Conservation (phyloP, 1,139 yeast genomes). For the Yamadazyma sp. region DNA sequence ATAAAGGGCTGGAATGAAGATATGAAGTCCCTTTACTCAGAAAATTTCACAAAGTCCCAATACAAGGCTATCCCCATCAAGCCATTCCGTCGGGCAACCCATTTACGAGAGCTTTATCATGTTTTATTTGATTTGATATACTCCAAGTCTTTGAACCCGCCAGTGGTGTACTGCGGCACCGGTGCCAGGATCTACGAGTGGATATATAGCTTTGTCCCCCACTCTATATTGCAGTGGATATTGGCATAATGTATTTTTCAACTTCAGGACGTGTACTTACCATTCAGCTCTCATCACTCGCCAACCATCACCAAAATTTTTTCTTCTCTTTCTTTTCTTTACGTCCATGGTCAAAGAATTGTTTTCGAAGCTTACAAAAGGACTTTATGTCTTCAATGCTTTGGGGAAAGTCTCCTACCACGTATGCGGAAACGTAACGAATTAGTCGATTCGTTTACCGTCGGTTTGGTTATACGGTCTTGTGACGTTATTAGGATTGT, state of each 20-base stretch:
- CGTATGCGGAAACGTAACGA: conserved; percentile 61
- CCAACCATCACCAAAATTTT: conserved; percentile 1
- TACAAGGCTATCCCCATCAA: conserved; percentile 33
- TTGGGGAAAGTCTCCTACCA: conserved; percentile 98
- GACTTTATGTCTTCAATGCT: conserved; percentile 45
- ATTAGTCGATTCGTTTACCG: conserved; percentile 30
- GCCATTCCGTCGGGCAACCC: conserved; percentile 37
- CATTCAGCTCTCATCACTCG: too few species aligned
- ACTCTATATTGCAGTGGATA: conserved; percentile 28
- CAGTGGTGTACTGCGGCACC: conserved; percentile 48
- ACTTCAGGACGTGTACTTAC: too few species aligned
- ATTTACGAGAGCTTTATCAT: conserved; percentile 52
- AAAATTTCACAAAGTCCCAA: conserved; percentile 35
- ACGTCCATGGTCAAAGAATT: conserved; percentile 74
- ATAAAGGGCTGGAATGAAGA: conserved; percentile 43
- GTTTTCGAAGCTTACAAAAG: conserved; percentile 79
- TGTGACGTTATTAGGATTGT: not conserved
- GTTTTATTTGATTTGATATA: conserved; percentile 55
- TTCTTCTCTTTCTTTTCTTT: conserved; percentile 22
- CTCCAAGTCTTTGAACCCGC: conserved; percentile 22
- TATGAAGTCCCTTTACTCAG: conserved; percentile 37
- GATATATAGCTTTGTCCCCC: conserved; percentile 34
- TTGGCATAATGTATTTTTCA: conserved; percentile 2
- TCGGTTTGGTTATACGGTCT: not conserved
- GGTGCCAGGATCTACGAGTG: conserved; percentile 50